Evolutionary conservation across 1,139 yeast species (phyloP).

Genomic region (Saccharomyces hybrid): DNA sequence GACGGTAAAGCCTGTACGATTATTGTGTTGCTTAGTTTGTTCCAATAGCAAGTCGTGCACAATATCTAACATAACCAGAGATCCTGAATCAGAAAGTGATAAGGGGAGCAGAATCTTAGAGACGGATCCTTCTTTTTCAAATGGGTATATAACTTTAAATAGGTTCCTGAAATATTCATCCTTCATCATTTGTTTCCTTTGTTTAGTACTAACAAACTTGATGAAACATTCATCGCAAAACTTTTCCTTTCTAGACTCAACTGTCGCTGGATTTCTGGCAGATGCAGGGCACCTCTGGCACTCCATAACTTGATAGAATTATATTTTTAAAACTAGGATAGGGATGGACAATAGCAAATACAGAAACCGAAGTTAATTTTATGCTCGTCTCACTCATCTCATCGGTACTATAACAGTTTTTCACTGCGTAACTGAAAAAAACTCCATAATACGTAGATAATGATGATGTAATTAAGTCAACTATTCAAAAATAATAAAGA

Average conservation of each 20-base stretch:
- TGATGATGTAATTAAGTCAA: not conserved
- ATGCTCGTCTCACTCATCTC: not conserved
- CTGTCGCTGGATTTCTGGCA: conserved; percentile 35
- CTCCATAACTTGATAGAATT: not conserved
- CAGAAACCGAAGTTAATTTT: not conserved
- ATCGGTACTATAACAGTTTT: not conserved
- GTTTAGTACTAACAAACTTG: conserved; percentile 68
- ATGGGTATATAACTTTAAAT: conserved; percentile 36
- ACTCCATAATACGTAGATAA: not conserved
- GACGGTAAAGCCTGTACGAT: conserved; percentile 61
- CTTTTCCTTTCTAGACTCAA: conserved; percentile 59
- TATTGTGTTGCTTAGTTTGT: conserved; percentile 53
- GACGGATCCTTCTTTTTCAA: conserved; percentile 15
- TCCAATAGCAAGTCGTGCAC: conserved; percentile 52
- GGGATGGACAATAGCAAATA: not conserved
- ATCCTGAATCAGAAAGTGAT: conserved; percentile 54
- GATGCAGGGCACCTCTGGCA: conserved; percentile 41
- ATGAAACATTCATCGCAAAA: conserved; percentile 68
- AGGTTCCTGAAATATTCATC: conserved; percentile 65
- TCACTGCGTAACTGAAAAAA: not conserved
- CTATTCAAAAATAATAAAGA: not conserved
- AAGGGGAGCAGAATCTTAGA: conserved; percentile 50
- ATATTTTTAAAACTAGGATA: not conserved
- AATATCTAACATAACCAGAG: conserved; percentile 63
- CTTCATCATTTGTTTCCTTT: conserved; percentile 72